A percentile compares a stretch with the other conserved stretches of the same genome.
Conservation (phyloP, 305 asterid species). For the Stenogyne calaminthoides region DNA sequence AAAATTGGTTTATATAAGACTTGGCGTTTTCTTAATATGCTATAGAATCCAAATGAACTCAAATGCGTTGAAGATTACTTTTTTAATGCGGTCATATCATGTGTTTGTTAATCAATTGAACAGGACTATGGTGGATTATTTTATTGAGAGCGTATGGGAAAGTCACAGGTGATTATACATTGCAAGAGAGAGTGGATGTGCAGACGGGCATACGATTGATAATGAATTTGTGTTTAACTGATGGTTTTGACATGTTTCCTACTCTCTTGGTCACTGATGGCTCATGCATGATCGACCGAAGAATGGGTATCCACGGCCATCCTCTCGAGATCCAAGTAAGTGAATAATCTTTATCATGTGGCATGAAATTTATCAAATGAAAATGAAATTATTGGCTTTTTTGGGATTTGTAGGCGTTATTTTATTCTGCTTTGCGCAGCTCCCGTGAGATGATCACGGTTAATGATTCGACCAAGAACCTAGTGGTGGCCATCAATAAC, state of each 20-base stretch:
- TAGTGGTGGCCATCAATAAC: slow-evolving; percentile 62
- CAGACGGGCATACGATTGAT: slow-evolving; percentile 77
- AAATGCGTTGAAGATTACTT: background rate
- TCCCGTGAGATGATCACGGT: slow-evolving; percentile 71
- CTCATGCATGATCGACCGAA: slow-evolving; percentile 89
- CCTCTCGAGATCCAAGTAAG: slow-evolving; percentile 87
- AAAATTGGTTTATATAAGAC: too few relatives aligned
- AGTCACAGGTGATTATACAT: slow-evolving; percentile 69
- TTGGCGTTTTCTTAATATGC: too few relatives aligned
- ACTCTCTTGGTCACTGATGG: slow-evolving; percentile 86
- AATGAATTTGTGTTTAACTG: slow-evolving; percentile 66
- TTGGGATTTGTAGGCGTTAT: slow-evolving; percentile 52
- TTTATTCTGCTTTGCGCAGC: slow-evolving; percentile 75
- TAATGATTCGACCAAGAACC: slow-evolving; percentile 62
- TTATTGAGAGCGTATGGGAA: slow-evolving; percentile 81
- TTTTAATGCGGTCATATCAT: background rate
- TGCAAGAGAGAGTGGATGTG: slow-evolving; percentile 84
- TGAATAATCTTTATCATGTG: background rate
- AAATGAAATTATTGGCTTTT: background rate
- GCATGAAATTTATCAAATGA: background rate
- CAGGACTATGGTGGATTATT: slow-evolving; percentile 91
- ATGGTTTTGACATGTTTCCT: slow-evolving; percentile 89
- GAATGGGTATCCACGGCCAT: slow-evolving; percentile 91
- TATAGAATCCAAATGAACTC: background rate
- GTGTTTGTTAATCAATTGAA: slow-evolving; percentile 14